Evolutionary conservation across 75 land plant genomes (phyloP).

Genomic region (Pinus tabuliformis): DNA sequence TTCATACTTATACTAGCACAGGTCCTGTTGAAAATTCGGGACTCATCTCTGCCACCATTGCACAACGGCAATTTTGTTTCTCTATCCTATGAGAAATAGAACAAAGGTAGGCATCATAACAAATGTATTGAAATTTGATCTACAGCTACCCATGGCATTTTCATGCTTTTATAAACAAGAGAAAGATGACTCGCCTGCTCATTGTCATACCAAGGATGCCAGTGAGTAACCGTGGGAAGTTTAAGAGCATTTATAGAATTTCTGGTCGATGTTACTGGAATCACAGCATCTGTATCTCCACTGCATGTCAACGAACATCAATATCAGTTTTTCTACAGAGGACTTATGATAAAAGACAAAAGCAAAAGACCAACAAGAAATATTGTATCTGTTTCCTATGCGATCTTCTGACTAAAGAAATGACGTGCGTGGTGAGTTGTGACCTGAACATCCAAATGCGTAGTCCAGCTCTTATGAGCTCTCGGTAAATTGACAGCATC

Average conservation of each 20-base stretch:
- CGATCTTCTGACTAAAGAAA: neutral
- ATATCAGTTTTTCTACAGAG: neutral
- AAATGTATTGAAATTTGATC: too few relatives aligned
- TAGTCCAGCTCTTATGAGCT: constrained; percentile 65
- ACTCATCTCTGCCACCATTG: too few relatives aligned
- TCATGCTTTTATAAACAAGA: too few relatives aligned
- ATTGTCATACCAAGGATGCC: constrained; percentile 82
- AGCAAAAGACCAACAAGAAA: neutral
- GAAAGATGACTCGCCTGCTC: constrained; percentile 37
- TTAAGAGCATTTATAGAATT: constrained; percentile 58
- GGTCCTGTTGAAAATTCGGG: too few relatives aligned
- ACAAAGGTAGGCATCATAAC: too few relatives aligned
- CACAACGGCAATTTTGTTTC: too few relatives aligned
- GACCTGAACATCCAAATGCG: constrained; percentile 93
- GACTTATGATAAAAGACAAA: neutral
- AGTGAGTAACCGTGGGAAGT: constrained; percentile 48
- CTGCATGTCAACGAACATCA: constrained; percentile 18
- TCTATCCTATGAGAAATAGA: too few relatives aligned
- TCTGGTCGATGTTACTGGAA: constrained; percentile 71
- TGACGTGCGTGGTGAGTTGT: neutral
- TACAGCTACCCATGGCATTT: too few relatives aligned
- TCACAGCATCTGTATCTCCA: constrained; percentile 82
- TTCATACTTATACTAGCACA: too few relatives aligned
- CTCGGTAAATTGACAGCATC: constrained; percentile 67
- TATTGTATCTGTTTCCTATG: neutral